Evolutionary conservation across 768 basidiomycete genomes (phyloP).

Genomic region (Tulasnella sp.): DNA sequence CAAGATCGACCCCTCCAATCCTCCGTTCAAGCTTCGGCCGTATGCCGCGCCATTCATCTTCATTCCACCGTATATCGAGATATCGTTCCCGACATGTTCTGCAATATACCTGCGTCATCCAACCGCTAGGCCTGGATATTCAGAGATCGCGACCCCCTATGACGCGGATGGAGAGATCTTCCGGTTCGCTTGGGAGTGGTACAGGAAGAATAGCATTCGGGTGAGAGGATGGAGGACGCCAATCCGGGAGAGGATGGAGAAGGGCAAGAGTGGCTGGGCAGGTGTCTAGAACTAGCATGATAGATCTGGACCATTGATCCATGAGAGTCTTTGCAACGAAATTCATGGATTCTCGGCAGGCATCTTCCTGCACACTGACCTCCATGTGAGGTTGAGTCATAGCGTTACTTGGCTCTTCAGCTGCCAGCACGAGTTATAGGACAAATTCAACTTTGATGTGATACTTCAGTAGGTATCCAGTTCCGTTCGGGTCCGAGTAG

Average conservation of each 20-base stretch:
- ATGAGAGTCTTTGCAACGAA: too few relatives aligned
- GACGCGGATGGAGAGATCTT: conserved; percentile 92
- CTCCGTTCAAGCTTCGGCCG: conserved; percentile 74
- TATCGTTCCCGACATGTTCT: conserved; percentile 79
- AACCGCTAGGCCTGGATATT: conserved; percentile 90
- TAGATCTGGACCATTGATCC: too few relatives aligned
- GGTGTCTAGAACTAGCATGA: neutral
- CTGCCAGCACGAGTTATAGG: too few relatives aligned
- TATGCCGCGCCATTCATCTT: conserved; percentile 88
- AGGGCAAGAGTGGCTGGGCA: conserved; percentile 30
- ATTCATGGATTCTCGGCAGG: too few relatives aligned
- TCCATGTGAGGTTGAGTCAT: too few relatives aligned
- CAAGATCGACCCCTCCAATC: conserved; percentile 17
- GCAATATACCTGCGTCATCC: conserved; percentile 91
- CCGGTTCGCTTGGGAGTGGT: conserved; percentile 95
- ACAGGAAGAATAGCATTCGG: conserved; percentile 55
- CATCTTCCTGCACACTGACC: too few relatives aligned
- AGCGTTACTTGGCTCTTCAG: too few relatives aligned
- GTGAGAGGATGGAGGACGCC: conserved; percentile 50
- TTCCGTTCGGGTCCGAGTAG: too few relatives aligned
- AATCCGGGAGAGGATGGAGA: conserved; percentile 45
- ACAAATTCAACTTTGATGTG: too few relatives aligned
- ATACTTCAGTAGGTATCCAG: too few relatives aligned
- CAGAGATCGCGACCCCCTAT: conserved; percentile 91
- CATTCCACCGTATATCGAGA: conserved; percentile 83